Conservation (phyloP, 768 basidiomycete species). For the Suillus subluteus region DNA sequence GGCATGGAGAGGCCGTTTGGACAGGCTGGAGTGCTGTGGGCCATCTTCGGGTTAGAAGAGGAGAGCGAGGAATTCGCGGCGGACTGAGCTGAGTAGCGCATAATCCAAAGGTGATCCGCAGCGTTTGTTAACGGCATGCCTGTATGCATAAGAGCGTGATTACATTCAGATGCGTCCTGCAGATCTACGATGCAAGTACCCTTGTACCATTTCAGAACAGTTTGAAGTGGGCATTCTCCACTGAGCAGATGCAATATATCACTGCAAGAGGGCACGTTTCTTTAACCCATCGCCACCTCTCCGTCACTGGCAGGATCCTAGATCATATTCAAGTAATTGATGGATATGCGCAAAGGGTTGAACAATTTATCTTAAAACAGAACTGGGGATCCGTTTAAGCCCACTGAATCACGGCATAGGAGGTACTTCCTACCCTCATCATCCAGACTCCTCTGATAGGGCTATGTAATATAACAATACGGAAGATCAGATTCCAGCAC, state of each 20-base stretch:
- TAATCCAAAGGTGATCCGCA: not conserved
- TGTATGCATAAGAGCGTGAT: not conserved
- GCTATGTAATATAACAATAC: not conserved
- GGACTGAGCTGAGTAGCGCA: not conserved
- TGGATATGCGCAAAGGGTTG: too few species aligned
- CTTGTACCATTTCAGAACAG: not conserved
- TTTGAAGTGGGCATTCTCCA: not conserved
- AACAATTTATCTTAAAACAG: not conserved
- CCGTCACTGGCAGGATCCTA: not conserved
- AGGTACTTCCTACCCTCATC: not conserved
- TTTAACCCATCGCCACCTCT: too few species aligned
- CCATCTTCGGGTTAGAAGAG: slow-evolving; percentile 76
- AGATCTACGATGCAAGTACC: not conserved
- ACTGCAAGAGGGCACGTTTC: not conserved
- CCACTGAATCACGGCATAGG: not conserved
- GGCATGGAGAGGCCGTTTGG: slow-evolving; percentile 87
- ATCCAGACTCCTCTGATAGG: not conserved
- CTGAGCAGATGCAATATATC: not conserved
- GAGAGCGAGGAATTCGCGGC: slow-evolving; percentile 20
- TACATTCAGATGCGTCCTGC: not conserved
- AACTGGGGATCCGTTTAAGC: not conserved
- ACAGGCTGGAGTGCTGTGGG: slow-evolving; percentile 70
- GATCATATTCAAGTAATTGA: not conserved
- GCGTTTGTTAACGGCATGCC: not conserved
- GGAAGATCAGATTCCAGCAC: not conserved